Base-by-base conservation (phyloP, 225 moss, liverwort and hornwort genomes). In the Rhytidiadelphus loreus region DNA sequence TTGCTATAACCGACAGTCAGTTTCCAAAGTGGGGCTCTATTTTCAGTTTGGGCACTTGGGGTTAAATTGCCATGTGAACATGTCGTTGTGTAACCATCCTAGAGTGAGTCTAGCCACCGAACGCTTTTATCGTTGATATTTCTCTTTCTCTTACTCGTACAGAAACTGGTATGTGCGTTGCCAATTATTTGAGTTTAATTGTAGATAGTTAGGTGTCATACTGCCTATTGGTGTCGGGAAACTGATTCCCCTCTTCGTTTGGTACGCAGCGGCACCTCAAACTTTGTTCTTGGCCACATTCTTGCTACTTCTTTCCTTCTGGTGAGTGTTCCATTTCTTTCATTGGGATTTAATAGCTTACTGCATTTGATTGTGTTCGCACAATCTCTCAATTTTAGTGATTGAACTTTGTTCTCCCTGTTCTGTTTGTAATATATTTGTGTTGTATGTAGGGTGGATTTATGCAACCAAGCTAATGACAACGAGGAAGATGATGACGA, bases 241-340 rank as follows among this genome's bases (percentile, higher is more conserved):
- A 83, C 50, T 66, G 64, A 80, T 86, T 39, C 52, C 1, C 77
- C 43, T 82, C 55, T 44, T 86, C 15, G 50, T 89, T 82, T 88
- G 81, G 70, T 89, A 52, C 93, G 93, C 97, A 97, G 97, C 95
- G 90, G 91, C 94, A 87, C 95, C 97, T 80, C 96, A 97, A 86
- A 97, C 92, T 44, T 85, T 97, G 77, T 97, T 97, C 87, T 88
- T 97, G 91, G 93, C 95, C 64, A 96, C 95, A 17, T 97, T 97
- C 90, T 85, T 97, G 86, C 92, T 97, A 41, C 95, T 97, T n/a
- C 97, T 97, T 88, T 97, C 97, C 48, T 97, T 97, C 95, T 97
- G 97, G 97, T 97, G 92, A 83, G 89, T 60, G 33, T 44, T 50
- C 37, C 61, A 71, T 35, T 83, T 72, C 23, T 65, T 41, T 65